Evolutionary conservation across 768 basidiomycete species (phyloP).

Genomic region (Clathrus columnatus): DNA sequence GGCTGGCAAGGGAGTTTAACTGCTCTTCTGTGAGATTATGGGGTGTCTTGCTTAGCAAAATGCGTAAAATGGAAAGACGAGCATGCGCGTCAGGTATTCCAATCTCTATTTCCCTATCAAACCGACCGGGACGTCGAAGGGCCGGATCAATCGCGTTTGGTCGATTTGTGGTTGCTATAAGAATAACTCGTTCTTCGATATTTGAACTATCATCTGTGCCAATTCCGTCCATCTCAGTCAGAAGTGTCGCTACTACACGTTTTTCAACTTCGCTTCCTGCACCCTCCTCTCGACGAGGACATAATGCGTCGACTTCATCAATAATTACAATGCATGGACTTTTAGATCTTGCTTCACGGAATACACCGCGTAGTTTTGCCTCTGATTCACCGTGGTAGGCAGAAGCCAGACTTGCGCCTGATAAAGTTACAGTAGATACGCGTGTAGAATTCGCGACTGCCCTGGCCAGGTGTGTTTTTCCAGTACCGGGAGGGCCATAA

Average conservation of each 20-base stretch:
- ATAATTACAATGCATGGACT: slow-evolving; percentile 91
- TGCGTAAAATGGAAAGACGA: slow-evolving; percentile 77
- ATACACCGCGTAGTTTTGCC: slow-evolving; percentile 80
- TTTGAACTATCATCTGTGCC: background rate
- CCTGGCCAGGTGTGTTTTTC: slow-evolving; percentile 93
- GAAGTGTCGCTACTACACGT: slow-evolving; percentile 86
- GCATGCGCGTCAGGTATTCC: slow-evolving; percentile 86
- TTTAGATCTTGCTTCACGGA: slow-evolving; percentile 69
- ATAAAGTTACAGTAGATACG: slow-evolving; percentile 85
- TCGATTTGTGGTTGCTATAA: slow-evolving; percentile 93
- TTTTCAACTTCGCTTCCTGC: slow-evolving; percentile 94
- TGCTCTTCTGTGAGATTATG: slow-evolving; percentile 54
- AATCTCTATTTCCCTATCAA: slow-evolving; percentile 94
- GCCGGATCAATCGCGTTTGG: slow-evolving; percentile 96
- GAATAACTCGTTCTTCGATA: slow-evolving; percentile 72
- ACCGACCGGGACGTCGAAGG: slow-evolving; percentile 78
- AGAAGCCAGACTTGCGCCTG: slow-evolving; percentile 90
- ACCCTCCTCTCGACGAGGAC: slow-evolving; percentile 81
- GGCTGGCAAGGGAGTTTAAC: slow-evolving; percentile 57
- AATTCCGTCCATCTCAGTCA: slow-evolving; percentile 89
- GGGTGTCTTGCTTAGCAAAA: slow-evolving; percentile 74
- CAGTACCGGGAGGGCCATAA: slow-evolving; percentile 94
- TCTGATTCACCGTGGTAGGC: slow-evolving; percentile 98
- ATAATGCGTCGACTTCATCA: slow-evolving; percentile 94
- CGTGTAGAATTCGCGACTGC: slow-evolving; percentile 84